Percentiles rank a stretch among this genome's conserved stretches.
These are phyloP conservation scores for Citrus maxima DNA, from an alignment of 345 rosid species.

Conservation along the genomic window DNA sequence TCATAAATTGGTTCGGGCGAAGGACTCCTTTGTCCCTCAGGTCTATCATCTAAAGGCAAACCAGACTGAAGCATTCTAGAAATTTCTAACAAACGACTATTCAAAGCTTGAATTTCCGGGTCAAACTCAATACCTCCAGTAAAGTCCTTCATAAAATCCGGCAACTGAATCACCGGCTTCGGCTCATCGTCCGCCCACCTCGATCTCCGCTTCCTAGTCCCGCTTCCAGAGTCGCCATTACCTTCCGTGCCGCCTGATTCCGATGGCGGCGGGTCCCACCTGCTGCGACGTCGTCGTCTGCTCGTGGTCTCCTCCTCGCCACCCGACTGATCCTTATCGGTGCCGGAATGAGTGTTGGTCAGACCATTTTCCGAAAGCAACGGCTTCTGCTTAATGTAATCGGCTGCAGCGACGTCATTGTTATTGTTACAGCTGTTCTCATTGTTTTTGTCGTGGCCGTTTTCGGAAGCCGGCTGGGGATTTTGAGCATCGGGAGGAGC, in stretches of 20 bases:
- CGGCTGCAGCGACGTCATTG: constrained; percentile 14
- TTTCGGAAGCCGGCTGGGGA: neutral
- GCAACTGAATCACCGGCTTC: constrained; percentile 78
- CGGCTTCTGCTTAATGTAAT: constrained; percentile 26
- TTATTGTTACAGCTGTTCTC: neutral
- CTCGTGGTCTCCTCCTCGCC: constrained; percentile 88
- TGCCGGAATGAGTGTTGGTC: constrained; percentile 55
- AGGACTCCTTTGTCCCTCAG: constrained; percentile 92
- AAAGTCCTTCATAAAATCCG: constrained; percentile 88
- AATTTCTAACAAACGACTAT: constrained; percentile 78
- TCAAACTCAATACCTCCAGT: constrained; percentile 94
- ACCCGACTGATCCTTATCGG: constrained; percentile 66
- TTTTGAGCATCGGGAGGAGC: constrained; percentile 10
- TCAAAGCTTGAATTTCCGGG: constrained; percentile 84
- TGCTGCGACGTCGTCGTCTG: constrained; percentile 70
- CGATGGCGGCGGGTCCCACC: constrained; percentile 87
- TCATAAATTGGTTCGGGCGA: constrained; percentile 96
- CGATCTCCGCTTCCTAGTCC: constrained; percentile 72
- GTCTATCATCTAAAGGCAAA: constrained; percentile 77
- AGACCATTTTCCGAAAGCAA: constrained; percentile 61
- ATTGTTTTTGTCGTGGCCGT: neutral
- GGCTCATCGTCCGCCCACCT: constrained; percentile 97
- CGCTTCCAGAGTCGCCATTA: constrained; percentile 44
- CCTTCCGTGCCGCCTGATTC: constrained; percentile 24
- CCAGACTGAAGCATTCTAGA: constrained; percentile 81